These are phyloP conservation scores for Penicillium lagena DNA, from an alignment of 495 filamentous ascomycete genomes.

Conservation along the genomic window DNA sequence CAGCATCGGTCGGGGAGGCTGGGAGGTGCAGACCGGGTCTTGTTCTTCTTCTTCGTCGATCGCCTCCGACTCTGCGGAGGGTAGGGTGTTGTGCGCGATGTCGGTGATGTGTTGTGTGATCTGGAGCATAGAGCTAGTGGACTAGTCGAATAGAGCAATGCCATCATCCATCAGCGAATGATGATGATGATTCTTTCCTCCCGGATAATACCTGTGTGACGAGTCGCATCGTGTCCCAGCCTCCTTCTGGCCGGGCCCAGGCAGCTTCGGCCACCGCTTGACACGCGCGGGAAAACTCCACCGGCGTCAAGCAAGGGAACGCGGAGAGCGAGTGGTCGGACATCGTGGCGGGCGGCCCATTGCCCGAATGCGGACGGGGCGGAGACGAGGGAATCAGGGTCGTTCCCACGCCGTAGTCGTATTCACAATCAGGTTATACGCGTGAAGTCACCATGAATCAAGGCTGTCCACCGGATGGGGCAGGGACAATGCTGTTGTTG, in stretches of 20 bases:
- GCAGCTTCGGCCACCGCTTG: constrained; percentile 51
- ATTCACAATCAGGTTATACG: background rate
- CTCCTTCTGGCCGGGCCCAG: constrained; percentile 13
- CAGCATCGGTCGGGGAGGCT: constrained; percentile 1
- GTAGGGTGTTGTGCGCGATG: constrained; percentile 4
- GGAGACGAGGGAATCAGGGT: too few species aligned
- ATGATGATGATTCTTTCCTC: too few species aligned
- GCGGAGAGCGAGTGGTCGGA: too few species aligned
- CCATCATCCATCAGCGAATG: too few species aligned
- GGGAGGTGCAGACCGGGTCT: constrained; percentile 26
- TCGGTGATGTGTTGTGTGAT: constrained; percentile 25
- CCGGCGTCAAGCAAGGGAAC: constrained; percentile 25
- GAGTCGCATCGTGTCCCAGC: constrained; percentile 23
- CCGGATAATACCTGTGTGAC: constrained; percentile 23
- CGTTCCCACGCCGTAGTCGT: constrained; percentile 10
- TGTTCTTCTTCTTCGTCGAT: constrained; percentile 17
- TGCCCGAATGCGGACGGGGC: too few species aligned
- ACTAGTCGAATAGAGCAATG: constrained; percentile 6
- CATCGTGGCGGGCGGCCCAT: too few species aligned
- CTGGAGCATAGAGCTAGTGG: constrained; percentile 25
- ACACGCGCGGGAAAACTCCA: constrained; percentile 57
- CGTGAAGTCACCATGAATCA: too few species aligned
- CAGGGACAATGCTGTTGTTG: too few species aligned
- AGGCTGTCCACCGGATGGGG: too few species aligned
- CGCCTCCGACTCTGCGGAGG: constrained; percentile 5